phyloP scores from a whole-genome alignment of 1,284 basidiomycete species.

The Vanrija humicola region DNA sequence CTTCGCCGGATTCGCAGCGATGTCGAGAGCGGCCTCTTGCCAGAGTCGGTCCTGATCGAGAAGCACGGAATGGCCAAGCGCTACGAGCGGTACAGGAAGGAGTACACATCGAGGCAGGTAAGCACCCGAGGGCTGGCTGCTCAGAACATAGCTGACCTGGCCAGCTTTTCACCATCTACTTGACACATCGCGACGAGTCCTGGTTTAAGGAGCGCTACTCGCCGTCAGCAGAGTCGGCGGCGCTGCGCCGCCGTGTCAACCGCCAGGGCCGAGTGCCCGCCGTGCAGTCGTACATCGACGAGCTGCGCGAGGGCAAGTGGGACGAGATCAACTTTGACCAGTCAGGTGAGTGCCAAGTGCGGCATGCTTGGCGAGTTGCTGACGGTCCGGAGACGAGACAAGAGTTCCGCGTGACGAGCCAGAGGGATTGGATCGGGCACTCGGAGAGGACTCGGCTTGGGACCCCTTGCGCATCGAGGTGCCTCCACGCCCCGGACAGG shows the following conservation, averaged over 20 bases:
- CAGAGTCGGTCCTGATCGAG: conserved; percentile 57
- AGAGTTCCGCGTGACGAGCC: conserved; percentile 24
- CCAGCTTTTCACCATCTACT: conserved; percentile 76
- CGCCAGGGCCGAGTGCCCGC: conserved; percentile 75
- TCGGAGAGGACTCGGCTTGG: conserved; percentile 58
- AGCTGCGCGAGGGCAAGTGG: conserved; percentile 74
- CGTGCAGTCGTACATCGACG: conserved; percentile 65
- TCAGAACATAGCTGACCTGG: not conserved
- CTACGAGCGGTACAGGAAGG: conserved; percentile 90
- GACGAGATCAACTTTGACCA: conserved; percentile 58
- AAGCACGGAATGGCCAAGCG: conserved; percentile 57
- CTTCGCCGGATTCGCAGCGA: conserved; percentile 25
- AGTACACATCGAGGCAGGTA: conserved; percentile 78
- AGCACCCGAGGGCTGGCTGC: conserved; percentile 42
- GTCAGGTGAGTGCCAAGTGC: conserved; percentile 18
- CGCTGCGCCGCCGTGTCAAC: conserved; percentile 68
- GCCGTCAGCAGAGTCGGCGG: conserved; percentile 61
- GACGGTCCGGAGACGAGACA: conserved; percentile 1
- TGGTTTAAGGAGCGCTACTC: conserved; percentile 97
- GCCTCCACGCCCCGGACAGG: conserved; percentile 73
- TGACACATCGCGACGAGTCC: conserved; percentile 80
- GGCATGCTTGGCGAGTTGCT: not conserved
- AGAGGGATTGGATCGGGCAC: conserved; percentile 32
- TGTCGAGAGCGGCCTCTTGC: conserved; percentile 19
- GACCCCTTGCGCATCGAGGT: conserved; percentile 55